Percentiles rank a stretch among this genome's conserved stretches.
Conservation (phyloP, 768 basidiomycete genomes). For the Suillus luteus region DNA sequence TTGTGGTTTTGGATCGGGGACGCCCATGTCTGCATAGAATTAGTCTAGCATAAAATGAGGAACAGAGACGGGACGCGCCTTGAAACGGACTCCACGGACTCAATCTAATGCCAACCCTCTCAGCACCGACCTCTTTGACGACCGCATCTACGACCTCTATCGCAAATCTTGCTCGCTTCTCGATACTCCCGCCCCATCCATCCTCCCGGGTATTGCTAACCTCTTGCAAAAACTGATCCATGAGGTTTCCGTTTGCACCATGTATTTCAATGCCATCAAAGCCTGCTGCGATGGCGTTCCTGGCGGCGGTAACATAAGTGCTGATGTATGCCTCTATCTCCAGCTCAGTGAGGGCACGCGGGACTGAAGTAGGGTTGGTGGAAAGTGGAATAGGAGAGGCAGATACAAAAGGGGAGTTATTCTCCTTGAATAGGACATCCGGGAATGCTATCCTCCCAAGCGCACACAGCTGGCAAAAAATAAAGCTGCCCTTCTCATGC, state of each 20-base stretch:
- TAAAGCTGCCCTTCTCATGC: no score
- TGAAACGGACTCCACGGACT: slow-evolving; percentile 42
- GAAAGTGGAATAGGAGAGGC: slow-evolving; percentile 25
- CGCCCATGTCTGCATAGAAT: background rate
- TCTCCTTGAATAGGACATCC: slow-evolving; percentile 21
- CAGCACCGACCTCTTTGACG: slow-evolving; percentile 42
- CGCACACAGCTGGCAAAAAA: slow-evolving; percentile 52
- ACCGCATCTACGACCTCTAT: slow-evolving; percentile 47
- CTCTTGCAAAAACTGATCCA: slow-evolving; percentile 45
- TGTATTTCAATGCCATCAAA: slow-evolving; percentile 45
- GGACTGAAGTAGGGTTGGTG: slow-evolving; percentile 20
- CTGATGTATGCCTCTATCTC: slow-evolving; percentile 47
- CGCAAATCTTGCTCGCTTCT: slow-evolving; percentile 48
- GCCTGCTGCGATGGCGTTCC: background rate
- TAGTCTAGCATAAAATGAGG: background rate
- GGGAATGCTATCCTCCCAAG: slow-evolving; percentile 30
- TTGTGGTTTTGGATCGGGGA: slow-evolving; percentile 38
- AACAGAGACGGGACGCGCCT: slow-evolving; percentile 27
- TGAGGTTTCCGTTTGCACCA: slow-evolving; percentile 33
- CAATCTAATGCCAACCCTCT: slow-evolving; percentile 44
- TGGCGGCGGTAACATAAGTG: background rate
- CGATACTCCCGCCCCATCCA: slow-evolving; percentile 51
- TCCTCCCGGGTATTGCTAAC: slow-evolving; percentile 46
- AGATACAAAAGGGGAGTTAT: slow-evolving; percentile 24
- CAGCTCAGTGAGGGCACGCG: slow-evolving; percentile 39